A percentile compares a stretch with the other conserved stretches of the same genome.
Conservation (phyloP, 805 yeast species). For the Yarrowia osloensis region DNA sequence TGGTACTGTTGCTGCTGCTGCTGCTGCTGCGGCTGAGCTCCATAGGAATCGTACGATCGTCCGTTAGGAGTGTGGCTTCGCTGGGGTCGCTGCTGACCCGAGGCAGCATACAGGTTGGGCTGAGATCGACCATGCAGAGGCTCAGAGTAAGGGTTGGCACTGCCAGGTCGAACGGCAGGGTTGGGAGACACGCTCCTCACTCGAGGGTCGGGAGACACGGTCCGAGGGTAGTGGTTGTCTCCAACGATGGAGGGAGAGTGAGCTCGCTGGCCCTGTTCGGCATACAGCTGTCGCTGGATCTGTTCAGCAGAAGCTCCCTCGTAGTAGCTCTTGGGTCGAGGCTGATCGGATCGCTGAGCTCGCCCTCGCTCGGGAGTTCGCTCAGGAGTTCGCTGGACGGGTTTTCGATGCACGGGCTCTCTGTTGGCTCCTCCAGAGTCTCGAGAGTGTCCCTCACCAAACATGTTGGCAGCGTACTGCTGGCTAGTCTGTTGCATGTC, state of each 20-base stretch:
- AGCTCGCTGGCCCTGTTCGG: background rate
- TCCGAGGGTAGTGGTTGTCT: slow-evolving; percentile 30
- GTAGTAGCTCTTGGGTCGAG: slow-evolving; percentile 28
- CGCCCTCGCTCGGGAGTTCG: slow-evolving; percentile 23
- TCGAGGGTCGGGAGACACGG: slow-evolving; percentile 15
- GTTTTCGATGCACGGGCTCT: slow-evolving; percentile 24
- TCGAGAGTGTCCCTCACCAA: slow-evolving; percentile 20
- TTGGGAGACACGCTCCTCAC: slow-evolving; percentile 19
- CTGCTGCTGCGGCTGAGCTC: slow-evolving; percentile 30
- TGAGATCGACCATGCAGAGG: slow-evolving; percentile 25
- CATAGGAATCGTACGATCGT: slow-evolving; percentile 21
- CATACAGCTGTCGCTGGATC: slow-evolving; percentile 23
- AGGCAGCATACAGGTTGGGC: slow-evolving; percentile 11
- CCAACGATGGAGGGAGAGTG: slow-evolving; percentile 19
- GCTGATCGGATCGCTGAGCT: slow-evolving; percentile 4
- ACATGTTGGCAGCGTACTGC: slow-evolving; percentile 34
- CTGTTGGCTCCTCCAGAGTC: slow-evolving; percentile 13
- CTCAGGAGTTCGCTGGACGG: slow-evolving; percentile 20
- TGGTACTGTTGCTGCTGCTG: slow-evolving; percentile 31
- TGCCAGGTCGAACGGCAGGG: slow-evolving; percentile 16
- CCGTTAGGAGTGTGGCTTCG: slow-evolving; percentile 31
- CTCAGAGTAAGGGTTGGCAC: slow-evolving; percentile 23
- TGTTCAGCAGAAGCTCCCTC: slow-evolving; percentile 27
- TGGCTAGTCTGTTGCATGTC: slow-evolving; percentile 47
- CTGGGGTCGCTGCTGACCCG: slow-evolving; percentile 12